Base-by-base conservation (phyloP, 441 rosid genomes). In the Hura crepitans region DNA sequence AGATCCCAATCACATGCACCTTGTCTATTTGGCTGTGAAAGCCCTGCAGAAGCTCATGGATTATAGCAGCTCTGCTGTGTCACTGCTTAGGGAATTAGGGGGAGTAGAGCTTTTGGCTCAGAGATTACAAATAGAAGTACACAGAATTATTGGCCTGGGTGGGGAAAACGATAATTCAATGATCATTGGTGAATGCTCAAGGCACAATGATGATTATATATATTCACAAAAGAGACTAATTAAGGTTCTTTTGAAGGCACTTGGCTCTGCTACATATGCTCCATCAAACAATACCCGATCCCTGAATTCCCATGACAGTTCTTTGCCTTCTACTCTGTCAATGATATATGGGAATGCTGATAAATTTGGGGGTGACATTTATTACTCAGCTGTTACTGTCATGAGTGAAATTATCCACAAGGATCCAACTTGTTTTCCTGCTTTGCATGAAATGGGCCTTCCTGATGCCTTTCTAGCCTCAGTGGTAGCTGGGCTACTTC, bases 401-500 rank as follows among this genome's bases (percentile, higher is more conserved):
- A 96, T 96, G 99, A 92, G 98, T 81, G 98, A 96, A 76, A 87
- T 93, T 66, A 91, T 96, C 75, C 99, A 96, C 86, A 96, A 92
- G 78, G 98, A 96, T 72, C 99, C 99, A 58, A 92, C 97, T 50
- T 91, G 95, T 77, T 91, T 90, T 72, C 72, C 93, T 30, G 78
- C 80, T 27, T 82, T 96, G 74, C 88, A 88, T 77, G 99, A 96
- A 77, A 74, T 91, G 85, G 92, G 98, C 74, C 96, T 96, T 73
- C 97, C 98, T 13, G 89, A 83, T 79, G 96, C 99, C 65, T 96
- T 92, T 85, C 82, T 96, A 70, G 82, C 96, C 75, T 96, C 99
- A 58, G 96, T 96, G 51, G 82, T 83, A 46, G 84, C 91, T 76
- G 97, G 97, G 65, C 67, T 91, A 65, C 90, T 88, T 79, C 96